phyloP scores from a whole-genome alignment of 768 basidiomycete genomes.

The Boletus fagicola region DNA sequence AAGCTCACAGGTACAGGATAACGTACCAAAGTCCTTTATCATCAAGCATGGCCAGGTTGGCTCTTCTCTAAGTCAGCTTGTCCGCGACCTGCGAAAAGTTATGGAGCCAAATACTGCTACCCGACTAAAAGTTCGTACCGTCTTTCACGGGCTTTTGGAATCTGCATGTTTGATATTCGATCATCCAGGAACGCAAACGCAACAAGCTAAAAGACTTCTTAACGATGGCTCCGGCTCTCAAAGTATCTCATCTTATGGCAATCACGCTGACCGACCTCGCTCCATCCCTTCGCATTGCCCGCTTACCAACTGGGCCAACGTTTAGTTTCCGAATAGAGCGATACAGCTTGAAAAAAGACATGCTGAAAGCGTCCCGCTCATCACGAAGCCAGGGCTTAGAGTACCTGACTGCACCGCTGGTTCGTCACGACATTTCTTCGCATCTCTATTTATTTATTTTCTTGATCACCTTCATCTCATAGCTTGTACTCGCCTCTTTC shows the following conservation, averaged over 20 bases:
- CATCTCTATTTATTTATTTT: background rate
- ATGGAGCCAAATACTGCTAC: constrained; percentile 99
- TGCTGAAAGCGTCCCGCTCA: constrained; percentile 62
- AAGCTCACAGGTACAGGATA: constrained; percentile 34
- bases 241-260: constrained; percentile 90
- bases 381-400: constrained; percentile 80
- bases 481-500: constrained; percentile 89
- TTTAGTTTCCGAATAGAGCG: constrained; percentile 90
- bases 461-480: background rate
- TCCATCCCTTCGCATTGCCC: constrained; percentile 82
- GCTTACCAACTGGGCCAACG: constrained; percentile 88
- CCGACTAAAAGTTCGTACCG: constrained; percentile 68
- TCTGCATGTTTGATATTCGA: constrained; percentile 8
- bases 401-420: constrained; percentile 89
- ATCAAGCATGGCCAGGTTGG: constrained; percentile 97
- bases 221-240: constrained; percentile 84
- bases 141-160: background rate
- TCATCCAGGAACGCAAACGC: constrained; percentile 75
- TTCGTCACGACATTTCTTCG: constrained; percentile 38
- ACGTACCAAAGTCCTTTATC: constrained; percentile 86
- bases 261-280: constrained; percentile 86
- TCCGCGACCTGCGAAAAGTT: constrained; percentile 89
- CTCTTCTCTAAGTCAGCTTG: constrained; percentile 79
- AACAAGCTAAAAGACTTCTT: constrained; percentile 95
- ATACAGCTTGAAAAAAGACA: constrained; percentile 88